Percentiles rank a stretch among this genome's conserved stretches.
Conservation (phyloP, 495 filamentous ascomycete species). For the Talaromyces liani region DNA sequence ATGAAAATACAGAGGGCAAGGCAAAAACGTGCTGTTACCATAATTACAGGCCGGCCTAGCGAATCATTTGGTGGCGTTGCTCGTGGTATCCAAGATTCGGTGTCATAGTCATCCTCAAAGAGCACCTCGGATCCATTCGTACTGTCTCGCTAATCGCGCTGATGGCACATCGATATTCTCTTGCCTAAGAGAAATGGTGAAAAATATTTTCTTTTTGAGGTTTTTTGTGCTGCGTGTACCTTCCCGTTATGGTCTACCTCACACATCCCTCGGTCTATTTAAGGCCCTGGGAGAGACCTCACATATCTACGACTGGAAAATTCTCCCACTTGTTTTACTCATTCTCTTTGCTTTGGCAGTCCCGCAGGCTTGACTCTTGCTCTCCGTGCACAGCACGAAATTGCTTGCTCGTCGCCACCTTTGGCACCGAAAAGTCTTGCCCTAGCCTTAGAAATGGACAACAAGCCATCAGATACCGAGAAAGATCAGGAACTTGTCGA, state of each 20-base stretch:
- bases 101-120: not conserved
- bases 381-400: not conserved
- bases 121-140: not conserved
- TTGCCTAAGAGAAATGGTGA: not conserved
- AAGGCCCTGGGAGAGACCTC: not conserved
- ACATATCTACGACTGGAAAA: not conserved
- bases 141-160: not conserved
- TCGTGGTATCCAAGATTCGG: not conserved
- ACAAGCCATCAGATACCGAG: conserved; percentile 9
- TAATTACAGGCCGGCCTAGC: not conserved
- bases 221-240: not conserved
- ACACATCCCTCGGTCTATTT: not conserved
- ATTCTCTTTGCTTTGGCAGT: not conserved
- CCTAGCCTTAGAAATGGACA: not conserved
- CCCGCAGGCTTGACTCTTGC: not conserved
- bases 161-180: not conserved
- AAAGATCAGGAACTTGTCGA: conserved; percentile 7
- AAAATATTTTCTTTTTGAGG: not conserved
- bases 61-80: not conserved
- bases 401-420: not conserved
- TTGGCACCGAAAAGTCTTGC: not conserved
- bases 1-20: not conserved
- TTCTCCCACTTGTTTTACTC: not conserved
- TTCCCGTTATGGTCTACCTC: not conserved
- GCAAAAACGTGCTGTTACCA: not conserved